Percentiles rank a stretch among this genome's conserved stretches.
phyloP scores from a whole-genome alignment of 2,329 filamentous ascomycete species.

The Apiospora arundinis region DNA sequence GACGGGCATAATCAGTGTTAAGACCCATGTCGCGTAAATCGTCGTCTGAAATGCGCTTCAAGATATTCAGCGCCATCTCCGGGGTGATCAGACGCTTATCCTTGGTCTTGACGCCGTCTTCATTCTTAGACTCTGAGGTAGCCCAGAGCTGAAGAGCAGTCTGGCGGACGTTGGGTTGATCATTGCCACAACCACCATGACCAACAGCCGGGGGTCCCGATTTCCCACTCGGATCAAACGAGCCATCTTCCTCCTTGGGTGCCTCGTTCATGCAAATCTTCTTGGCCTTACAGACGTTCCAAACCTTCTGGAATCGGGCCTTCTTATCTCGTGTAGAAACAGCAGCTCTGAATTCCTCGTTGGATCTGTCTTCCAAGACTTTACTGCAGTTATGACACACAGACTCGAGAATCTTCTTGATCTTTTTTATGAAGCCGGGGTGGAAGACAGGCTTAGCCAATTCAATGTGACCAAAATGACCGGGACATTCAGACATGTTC shows the following conservation, averaged over 20 bases:
- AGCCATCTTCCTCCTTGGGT: conserved; percentile 72
- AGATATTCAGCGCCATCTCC: conserved; percentile 82
- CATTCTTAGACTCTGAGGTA: conserved; percentile 76
- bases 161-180: conserved; percentile 86
- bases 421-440: conserved; percentile 94
- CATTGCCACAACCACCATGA: conserved; percentile 94
- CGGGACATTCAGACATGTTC: conserved; percentile 93
- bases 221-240: conserved; percentile 67
- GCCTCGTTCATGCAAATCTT: conserved; percentile 81
- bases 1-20: conserved; percentile 92
- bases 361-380: conserved; percentile 92
- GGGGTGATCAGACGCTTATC: conserved; percentile 86
- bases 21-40: conserved; percentile 88
- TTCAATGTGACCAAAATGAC: conserved; percentile 99
- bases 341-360: conserved; percentile 82
- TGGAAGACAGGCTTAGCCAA: conserved; percentile 96
- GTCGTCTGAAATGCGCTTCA: conserved; percentile 81
- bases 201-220: conserved; percentile 59
- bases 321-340: conserved; percentile 90
- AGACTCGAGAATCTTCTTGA: conserved; percentile 98
- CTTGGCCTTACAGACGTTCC: conserved; percentile 90
- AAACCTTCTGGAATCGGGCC: conserved; percentile 89
- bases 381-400: conserved; percentile 99
- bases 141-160: conserved; percentile 83
- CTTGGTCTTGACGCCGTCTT: conserved; percentile 75